Base-by-base conservation (phyloP, 73 alveolate genomes). In the Uronychia binucleata region DNA sequence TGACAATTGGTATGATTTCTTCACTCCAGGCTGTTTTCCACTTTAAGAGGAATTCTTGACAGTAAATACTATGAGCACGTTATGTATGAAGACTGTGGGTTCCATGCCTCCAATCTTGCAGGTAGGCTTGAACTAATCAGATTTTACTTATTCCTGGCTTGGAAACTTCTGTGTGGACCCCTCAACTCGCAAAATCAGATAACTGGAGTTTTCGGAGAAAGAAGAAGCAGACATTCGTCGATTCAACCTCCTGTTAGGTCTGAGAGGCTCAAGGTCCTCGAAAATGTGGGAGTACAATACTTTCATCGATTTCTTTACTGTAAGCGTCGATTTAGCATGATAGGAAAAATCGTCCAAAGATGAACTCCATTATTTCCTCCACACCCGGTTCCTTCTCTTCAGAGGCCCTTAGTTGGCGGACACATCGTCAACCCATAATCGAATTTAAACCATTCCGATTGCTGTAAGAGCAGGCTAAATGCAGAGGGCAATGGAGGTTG, bases 91-190 rank as follows among this genome's bases (percentile, higher is more conserved):
- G 85, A 78, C 59, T 85, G 32, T 30, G 95, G 86, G 33, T 86
- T 87, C 33, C 79, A 85, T 35, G 81, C 79, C 57, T 57, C 94
- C 1, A 89, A 46, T 46, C 19, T 46, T 11, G 67, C 67, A 11
- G 67, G 67, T 46, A 46, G 19, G 67, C 67, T 46, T 46, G 67
- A 5, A 91, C 75, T 78, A 93, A 59, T 92, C 97, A 1, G 98
- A 94, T 60, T 94, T 94, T 83, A 96, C 90, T 28, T 94, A 90
- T 80, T 86, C 95, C 0, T 94, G 98, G 98, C 81, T 94, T 0
- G 96, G 98, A 26, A 58, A 77, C 26, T 93, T 86, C 80, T 74
- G 84, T 11, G 92, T 94, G 57, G 97, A 94, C 79, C 60, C 85
- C 19, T 30, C 75, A 11, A 90, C 94, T 5, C 33, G 96, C 80